Conservation (phyloP, 164 flowering plant genomes). For the Nymphaea thermarum region DNA sequence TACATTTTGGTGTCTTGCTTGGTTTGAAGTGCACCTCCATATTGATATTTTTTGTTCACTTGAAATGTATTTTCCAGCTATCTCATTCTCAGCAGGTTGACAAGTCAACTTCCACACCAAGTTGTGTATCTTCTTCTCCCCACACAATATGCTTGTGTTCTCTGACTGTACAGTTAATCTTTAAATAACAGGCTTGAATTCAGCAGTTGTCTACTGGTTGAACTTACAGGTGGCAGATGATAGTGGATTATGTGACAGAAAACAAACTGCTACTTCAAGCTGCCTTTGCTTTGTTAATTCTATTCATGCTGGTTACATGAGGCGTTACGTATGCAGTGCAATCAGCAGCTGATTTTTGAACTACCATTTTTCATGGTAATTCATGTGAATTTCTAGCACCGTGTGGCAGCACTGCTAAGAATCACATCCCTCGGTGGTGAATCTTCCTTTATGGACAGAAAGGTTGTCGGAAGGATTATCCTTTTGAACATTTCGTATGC, state of each 20-base stretch:
- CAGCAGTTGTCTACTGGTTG: slow-evolving; percentile 99
- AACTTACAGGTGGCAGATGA: slow-evolving; percentile 92
- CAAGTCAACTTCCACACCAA: not conserved
- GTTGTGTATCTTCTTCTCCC: not conserved
- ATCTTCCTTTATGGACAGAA: no score
- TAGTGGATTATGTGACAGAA: slow-evolving; percentile 30
- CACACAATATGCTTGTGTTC: not conserved
- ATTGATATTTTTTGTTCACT: not conserved
- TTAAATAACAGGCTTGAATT: slow-evolving; percentile 93
- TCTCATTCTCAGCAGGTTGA: not conserved
- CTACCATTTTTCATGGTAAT: no score
- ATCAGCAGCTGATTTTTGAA: no score
- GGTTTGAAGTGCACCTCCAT: not conserved
- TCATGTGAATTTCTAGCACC: not conserved
- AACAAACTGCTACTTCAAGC: slow-evolving; percentile 33
- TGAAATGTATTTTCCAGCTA: not conserved
- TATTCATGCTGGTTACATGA: slow-evolving; percentile 33
- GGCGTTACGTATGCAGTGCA: slow-evolving; percentile 10
- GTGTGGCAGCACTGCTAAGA: not conserved
- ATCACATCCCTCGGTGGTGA: not conserved
- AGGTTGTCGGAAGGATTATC: no score
- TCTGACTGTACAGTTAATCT: slow-evolving; percentile 41
- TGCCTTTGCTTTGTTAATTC: slow-evolving; percentile 36
- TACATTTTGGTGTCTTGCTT: not conserved
- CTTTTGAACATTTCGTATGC: no score